Conservation (phyloP, 768 basidiomycete genomes). For the Crassisporium funariophilum region DNA sequence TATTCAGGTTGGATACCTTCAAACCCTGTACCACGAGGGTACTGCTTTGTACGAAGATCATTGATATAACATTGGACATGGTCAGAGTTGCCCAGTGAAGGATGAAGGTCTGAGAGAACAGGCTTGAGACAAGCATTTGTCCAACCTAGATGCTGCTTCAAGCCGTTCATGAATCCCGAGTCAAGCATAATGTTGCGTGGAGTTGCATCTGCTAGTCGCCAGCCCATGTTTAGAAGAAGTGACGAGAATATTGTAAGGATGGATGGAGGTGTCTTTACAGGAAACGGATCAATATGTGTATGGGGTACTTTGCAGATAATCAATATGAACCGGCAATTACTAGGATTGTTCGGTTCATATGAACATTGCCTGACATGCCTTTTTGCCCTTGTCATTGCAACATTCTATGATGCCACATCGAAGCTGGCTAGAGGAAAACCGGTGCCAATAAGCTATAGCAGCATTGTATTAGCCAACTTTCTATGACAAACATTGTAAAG, state of each 20-base stretch:
- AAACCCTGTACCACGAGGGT: constrained; percentile 24
- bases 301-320: constrained; percentile 7
- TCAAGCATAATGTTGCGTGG: constrained; percentile 25
- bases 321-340: background rate
- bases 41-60: constrained; percentile 13
- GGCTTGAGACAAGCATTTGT: background rate
- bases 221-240: constrained; percentile 18
- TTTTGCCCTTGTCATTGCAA: background rate
- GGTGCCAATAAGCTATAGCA: constrained; percentile 21
- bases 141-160: constrained; percentile 20
- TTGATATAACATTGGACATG: constrained; percentile 24
- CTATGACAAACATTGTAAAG: background rate
- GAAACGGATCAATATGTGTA: constrained; percentile 2
- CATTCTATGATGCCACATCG: constrained; percentile 11
- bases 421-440: constrained; percentile 12
- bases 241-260: constrained; percentile 12
- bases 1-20: too few species aligned
- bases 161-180: constrained; percentile 20
- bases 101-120: constrained; percentile 4
- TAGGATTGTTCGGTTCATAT: constrained; percentile 2
- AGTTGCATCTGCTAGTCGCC: constrained; percentile 31
- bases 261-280: constrained; percentile 7
- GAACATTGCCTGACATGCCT: background rate
- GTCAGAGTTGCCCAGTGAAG: constrained; percentile 17
- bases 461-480: background rate